Conservation (phyloP, 2,329 filamentous ascomycete species). For the Teratosphaeria viscida region DNA sequence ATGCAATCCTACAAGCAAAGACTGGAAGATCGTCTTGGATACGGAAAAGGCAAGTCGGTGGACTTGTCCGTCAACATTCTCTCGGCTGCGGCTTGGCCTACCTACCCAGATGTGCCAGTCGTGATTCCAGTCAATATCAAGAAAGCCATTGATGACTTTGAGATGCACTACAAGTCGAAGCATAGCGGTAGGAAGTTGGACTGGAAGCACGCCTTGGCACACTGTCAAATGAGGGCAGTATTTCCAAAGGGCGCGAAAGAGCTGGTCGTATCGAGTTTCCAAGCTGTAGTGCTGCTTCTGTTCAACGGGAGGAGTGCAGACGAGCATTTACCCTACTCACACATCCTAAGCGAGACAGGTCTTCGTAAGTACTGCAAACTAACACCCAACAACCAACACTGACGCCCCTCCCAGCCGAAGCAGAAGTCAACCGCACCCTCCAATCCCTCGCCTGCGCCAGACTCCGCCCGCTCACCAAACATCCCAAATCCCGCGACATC, state of each 20-base stretch:
- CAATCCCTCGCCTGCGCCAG: slow-evolving; percentile 93
- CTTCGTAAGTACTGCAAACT: slow-evolving; percentile 44
- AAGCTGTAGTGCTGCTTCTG: slow-evolving; percentile 78
- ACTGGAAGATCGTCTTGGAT: slow-evolving; percentile 42
- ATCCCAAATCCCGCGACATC: slow-evolving; percentile 71
- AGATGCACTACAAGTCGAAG: slow-evolving; percentile 76
- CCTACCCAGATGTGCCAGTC: slow-evolving; percentile 68
- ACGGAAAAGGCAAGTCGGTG: slow-evolving; percentile 44
- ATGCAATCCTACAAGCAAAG: slow-evolving; percentile 77
- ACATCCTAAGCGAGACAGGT: slow-evolving; percentile 64
- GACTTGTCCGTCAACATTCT: slow-evolving; percentile 82
- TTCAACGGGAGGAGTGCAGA: slow-evolving; percentile 65
- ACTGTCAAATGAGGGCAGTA: slow-evolving; percentile 71
- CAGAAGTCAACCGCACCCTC: slow-evolving; percentile 77
- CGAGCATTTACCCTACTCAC: slow-evolving; percentile 60
- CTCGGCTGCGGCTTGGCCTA: slow-evolving; percentile 87
- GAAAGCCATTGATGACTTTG: slow-evolving; percentile 69
- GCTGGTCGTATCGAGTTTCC: slow-evolving; percentile 80
- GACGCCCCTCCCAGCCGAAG: slow-evolving; percentile 43
- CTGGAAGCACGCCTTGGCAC: slow-evolving; percentile 90
- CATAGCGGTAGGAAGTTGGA: slow-evolving; percentile 77
- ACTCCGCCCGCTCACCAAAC: slow-evolving; percentile 71
- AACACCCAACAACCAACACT: slow-evolving; percentile 14
- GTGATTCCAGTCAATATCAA: slow-evolving; percentile 67
- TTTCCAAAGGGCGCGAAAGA: slow-evolving; percentile 80